A percentile compares a stretch with the other conserved stretches of the same genome.
Conservation (phyloP, 257 asterid species). For the Nyctanthes arbortristis region DNA sequence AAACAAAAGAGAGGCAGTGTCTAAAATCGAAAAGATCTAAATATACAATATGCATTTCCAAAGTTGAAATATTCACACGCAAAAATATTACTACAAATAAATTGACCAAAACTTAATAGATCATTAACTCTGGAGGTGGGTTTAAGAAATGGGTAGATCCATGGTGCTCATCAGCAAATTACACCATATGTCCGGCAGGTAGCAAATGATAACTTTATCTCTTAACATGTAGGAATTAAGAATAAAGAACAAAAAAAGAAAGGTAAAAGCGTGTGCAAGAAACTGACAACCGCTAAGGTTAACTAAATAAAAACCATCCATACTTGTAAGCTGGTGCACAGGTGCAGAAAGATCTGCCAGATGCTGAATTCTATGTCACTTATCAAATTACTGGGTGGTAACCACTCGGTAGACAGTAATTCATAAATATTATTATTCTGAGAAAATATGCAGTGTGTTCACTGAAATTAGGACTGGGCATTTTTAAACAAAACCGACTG, state of each 20-base stretch:
- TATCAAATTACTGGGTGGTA: conserved; percentile 1
- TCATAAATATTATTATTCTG: not conserved
- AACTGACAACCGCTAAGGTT: conserved; percentile 15
- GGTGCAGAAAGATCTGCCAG: conserved; percentile 10
- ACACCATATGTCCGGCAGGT: not conserved
- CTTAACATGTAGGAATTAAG: not conserved
- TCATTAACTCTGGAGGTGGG: not conserved
- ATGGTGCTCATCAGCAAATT: not conserved
- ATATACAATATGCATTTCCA: not conserved
- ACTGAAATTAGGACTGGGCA: too few species aligned
- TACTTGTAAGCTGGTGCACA: not conserved
- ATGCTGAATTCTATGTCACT: not conserved
- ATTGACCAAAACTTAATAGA: conserved; percentile 4
- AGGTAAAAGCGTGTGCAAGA: conserved; percentile 4
- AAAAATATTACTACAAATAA: conserved; percentile 3
- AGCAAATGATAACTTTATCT: not conserved
- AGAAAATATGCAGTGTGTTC: not conserved
- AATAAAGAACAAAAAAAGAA: conserved; percentile 6
- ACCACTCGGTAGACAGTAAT: conserved; percentile 13
- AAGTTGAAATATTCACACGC: not conserved
- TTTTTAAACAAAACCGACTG: too few species aligned
- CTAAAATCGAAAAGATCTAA: conserved; percentile 1
- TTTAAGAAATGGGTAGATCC: not conserved
- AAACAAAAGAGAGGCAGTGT: conserved; percentile 2
- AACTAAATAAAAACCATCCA: not conserved